Evolutionary conservation across 2,329 filamentous ascomycete genomes (phyloP).

Genomic region (Xylariaceae sp.): DNA sequence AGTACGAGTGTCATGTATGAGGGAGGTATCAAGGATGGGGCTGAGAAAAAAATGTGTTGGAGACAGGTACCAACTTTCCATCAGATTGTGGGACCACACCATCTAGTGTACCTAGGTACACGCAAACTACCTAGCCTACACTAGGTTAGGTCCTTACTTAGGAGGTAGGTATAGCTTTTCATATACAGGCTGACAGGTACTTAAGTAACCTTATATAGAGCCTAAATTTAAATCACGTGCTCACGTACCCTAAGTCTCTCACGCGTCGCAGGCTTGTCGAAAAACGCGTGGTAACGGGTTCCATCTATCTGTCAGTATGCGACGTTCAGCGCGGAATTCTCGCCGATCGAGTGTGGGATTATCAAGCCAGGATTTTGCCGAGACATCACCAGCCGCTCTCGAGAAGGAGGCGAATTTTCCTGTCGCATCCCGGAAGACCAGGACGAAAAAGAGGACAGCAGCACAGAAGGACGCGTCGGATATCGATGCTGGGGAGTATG

Average conservation of each 20-base stretch:
- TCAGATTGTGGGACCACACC: too few species aligned
- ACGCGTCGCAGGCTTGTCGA: slow-evolving; percentile 2
- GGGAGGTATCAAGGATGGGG: too few species aligned
- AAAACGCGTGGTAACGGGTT: not conserved
- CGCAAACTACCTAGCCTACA: too few species aligned
- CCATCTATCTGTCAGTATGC: slow-evolving; percentile 25
- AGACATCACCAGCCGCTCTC: not conserved
- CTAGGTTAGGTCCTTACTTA: too few species aligned
- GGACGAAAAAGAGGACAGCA: slow-evolving; percentile 19
- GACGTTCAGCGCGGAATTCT: slow-evolving; percentile 30
- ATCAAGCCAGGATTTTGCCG: not conserved
- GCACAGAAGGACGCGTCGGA: slow-evolving; percentile 23
- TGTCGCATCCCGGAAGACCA: not conserved
- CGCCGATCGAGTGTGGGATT: slow-evolving; percentile 6
- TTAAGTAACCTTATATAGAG: not conserved
- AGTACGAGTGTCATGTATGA: too few species aligned
- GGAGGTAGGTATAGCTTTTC: too few species aligned
- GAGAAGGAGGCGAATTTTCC: not conserved
- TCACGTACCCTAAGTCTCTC: not conserved
- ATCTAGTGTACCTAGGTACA: too few species aligned
- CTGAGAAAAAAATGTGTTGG: too few species aligned
- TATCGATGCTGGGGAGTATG: slow-evolving; percentile 21
- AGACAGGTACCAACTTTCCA: too few species aligned
- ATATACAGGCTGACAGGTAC: not conserved
- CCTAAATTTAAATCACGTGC: slow-evolving; percentile 14